Percentiles rank a stretch among this genome's conserved stretches.
Evolutionary conservation across 345 rosid species (phyloP).

Genomic region (Clausena lansium): DNA sequence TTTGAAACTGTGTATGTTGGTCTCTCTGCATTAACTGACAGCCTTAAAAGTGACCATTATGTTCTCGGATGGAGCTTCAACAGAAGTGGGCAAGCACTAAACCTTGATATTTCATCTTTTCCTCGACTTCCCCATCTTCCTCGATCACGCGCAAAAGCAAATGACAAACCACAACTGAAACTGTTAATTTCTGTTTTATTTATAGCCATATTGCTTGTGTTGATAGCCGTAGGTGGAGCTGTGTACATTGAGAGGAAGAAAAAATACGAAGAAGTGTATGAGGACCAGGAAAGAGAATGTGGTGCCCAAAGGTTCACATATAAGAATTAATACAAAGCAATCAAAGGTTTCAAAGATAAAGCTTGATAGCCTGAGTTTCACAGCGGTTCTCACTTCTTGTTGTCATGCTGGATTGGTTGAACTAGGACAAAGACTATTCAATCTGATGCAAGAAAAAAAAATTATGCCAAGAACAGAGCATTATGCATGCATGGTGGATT

Average conservation of each 20-base stretch:
- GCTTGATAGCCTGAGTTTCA: not conserved
- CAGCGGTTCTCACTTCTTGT: not conserved
- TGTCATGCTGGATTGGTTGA: slow-evolving; percentile 1
- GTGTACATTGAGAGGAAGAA: slow-evolving; percentile 26
- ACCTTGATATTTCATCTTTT: slow-evolving; percentile 43
- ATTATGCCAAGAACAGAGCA: slow-evolving; percentile 75
- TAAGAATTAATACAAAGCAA: slow-evolving; percentile 53
- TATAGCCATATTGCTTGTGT: slow-evolving; percentile 12
- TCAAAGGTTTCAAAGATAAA: slow-evolving; percentile 56
- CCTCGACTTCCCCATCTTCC: slow-evolving; percentile 40
- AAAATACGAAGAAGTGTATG: slow-evolving; percentile 40
- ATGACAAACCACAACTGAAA: not conserved
- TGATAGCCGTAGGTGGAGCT: slow-evolving; percentile 18
- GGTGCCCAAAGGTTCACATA: slow-evolving; percentile 53
- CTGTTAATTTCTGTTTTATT: slow-evolving; percentile 7
- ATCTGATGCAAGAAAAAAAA: slow-evolving; percentile 54
- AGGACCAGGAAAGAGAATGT: slow-evolving; percentile 36
- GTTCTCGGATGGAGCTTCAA: slow-evolving; percentile 65
- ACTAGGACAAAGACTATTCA: slow-evolving; percentile 35
- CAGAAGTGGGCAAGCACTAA: slow-evolving; percentile 39
- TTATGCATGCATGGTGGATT: slow-evolving; percentile 80
- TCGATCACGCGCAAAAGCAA: not conserved
- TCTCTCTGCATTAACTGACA: slow-evolving; percentile 43
- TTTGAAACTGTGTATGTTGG: slow-evolving; percentile 10
- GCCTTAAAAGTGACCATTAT: slow-evolving; percentile 31